Evolutionary conservation across 1,284 basidiomycete species (phyloP).

Genomic region (Paramarasmius palmivorus): DNA sequence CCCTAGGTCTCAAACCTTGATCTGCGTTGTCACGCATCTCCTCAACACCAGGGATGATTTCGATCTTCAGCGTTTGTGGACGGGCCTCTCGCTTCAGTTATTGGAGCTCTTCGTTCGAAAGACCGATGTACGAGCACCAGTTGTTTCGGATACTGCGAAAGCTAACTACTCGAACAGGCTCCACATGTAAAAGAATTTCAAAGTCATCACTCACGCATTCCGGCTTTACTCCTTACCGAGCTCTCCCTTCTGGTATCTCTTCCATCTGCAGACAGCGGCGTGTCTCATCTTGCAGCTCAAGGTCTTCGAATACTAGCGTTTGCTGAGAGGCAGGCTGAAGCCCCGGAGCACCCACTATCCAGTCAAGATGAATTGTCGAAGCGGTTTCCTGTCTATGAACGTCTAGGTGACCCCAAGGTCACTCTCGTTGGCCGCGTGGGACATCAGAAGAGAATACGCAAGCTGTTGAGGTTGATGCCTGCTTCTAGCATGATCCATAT

Average conservation of each 20-base stretch:
- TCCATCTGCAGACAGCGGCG: constrained; percentile 63
- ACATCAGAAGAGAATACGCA: constrained; percentile 80
- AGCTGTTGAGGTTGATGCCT: constrained; percentile 64
- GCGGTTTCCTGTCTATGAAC: constrained; percentile 72
- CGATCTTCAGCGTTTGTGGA: constrained; percentile 67
- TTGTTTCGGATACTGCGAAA: constrained; percentile 9
- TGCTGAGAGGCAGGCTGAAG: constrained; percentile 59
- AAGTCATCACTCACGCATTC: constrained; percentile 47
- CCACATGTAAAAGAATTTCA: constrained; percentile 50
- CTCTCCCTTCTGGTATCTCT: constrained; percentile 71
- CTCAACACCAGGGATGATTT: constrained; percentile 57
- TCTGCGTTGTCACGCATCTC: constrained; percentile 58
- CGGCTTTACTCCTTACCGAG: constrained; percentile 67
- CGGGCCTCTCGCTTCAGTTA: constrained; percentile 60
- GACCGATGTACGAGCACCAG: constrained; percentile 51
- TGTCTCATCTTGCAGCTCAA: constrained; percentile 68
- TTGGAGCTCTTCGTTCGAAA: constrained; percentile 54
- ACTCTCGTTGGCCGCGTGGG: constrained; percentile 72
- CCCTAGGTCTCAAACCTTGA: constrained; percentile 53
- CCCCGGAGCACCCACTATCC: constrained; percentile 47
- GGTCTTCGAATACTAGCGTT: constrained; percentile 67
- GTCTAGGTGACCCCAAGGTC: constrained; percentile 73
- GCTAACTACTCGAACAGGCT: constrained; percentile 29
- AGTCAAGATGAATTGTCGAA: constrained; percentile 64
- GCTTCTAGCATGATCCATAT: constrained; percentile 66